These are phyloP conservation scores for Salix viminalis DNA, from an alignment of 345 rosid genomes.

Conservation along the genomic window DNA sequence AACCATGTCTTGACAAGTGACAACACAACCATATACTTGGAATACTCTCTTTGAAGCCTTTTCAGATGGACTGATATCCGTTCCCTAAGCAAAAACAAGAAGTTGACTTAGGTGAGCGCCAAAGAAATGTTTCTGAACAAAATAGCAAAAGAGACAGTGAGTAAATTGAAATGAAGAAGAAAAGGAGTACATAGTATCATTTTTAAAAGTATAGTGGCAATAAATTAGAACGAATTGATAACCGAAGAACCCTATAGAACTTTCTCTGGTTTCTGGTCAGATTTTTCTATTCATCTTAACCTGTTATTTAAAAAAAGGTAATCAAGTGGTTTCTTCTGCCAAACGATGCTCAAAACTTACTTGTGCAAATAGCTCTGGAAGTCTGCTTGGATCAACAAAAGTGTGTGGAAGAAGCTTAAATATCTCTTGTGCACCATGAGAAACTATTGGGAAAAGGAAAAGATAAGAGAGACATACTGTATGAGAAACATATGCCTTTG, in stretches of 20 bases:
- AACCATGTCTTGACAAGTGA: slow-evolving; percentile 79
- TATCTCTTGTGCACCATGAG: slow-evolving; percentile 86
- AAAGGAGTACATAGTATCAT: neutral
- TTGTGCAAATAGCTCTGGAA: slow-evolving; percentile 61
- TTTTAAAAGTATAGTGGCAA: neutral
- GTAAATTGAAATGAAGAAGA: neutral
- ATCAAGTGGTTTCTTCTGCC: neutral
- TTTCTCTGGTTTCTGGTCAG: neutral
- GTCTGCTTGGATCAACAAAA: slow-evolving; percentile 67
- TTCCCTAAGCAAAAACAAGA: slow-evolving; percentile 37
- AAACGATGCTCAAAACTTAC: slow-evolving; percentile 29
- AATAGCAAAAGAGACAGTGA: neutral
- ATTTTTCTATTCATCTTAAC: neutral
- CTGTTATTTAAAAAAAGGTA: neutral
- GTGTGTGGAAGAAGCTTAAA: slow-evolving; percentile 94
- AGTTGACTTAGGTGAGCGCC: neutral
- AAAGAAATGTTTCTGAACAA: neutral
- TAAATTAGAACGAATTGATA: neutral
- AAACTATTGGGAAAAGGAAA: slow-evolving; percentile 38
- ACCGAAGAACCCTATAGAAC: neutral
- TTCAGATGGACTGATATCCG: slow-evolving; percentile 25
- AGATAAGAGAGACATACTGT: neutral
- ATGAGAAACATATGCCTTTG: neutral
- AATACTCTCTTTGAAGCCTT: slow-evolving; percentile 55
- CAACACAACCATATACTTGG: slow-evolving; percentile 81